A percentile compares a stretch with the other conserved stretches of the same genome.
These are phyloP conservation scores for Fusarium sp. DNA, from an alignment of 2,329 filamentous ascomycete genomes.

Conservation along the genomic window DNA sequence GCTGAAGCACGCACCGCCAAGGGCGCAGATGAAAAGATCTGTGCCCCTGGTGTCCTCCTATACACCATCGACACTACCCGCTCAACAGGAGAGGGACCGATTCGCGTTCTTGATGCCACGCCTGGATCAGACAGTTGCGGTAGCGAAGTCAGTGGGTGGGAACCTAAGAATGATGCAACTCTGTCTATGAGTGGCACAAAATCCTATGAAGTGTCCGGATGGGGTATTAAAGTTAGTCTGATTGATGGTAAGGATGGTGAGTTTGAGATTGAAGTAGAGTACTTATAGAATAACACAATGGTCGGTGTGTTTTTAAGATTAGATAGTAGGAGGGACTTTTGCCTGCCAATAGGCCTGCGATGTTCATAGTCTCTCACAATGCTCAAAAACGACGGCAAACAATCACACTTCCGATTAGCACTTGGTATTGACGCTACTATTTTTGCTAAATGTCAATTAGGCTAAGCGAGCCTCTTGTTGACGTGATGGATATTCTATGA, in stretches of 20 bases:
- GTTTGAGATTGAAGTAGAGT: slow-evolving; percentile 1
- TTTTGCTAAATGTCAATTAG: not conserved
- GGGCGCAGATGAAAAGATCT: slow-evolving; percentile 44
- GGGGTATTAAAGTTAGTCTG: slow-evolving; percentile 31
- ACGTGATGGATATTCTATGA: not conserved
- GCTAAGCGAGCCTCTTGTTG: not conserved
- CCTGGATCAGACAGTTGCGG: slow-evolving; percentile 47
- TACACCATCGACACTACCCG: slow-evolving; percentile 50
- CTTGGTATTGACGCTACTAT: not conserved
- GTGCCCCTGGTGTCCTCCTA: slow-evolving; percentile 51
- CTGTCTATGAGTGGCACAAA: slow-evolving; percentile 28
- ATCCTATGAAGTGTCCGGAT: slow-evolving; percentile 20
- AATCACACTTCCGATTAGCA: not conserved
- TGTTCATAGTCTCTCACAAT: not conserved
- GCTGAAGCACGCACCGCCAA: slow-evolving; percentile 47
- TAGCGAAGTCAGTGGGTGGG: slow-evolving; percentile 20
- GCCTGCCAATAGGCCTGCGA: not conserved
- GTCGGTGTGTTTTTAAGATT: not conserved
- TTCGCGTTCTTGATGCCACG: slow-evolving; percentile 50
- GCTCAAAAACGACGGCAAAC: not conserved
- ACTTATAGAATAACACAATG: not conserved
- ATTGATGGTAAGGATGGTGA: not conserved
- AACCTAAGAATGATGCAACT: slow-evolving; percentile 49
- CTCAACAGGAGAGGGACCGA: slow-evolving; percentile 46
- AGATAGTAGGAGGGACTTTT: not conserved